Evolutionary conservation across 163 green algal species (phyloP).

Genomic region (Prototheca stagnorum): DNA sequence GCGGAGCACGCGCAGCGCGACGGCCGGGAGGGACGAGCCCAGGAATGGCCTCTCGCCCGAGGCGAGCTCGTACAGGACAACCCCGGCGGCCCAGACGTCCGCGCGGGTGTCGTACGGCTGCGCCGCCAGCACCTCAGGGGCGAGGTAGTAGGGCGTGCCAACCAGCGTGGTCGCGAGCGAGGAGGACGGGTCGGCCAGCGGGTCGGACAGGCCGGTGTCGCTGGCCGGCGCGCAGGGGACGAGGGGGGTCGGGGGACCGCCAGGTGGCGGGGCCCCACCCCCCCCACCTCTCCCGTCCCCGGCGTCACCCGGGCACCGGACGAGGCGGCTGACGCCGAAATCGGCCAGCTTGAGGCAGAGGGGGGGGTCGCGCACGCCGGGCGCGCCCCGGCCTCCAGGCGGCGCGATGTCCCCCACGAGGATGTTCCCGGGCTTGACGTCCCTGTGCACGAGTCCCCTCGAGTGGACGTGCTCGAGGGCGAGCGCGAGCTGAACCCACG

Average conservation of each 20-base stretch:
- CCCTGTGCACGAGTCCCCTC: constrained; percentile 48
- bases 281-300: too few species aligned
- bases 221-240: too few species aligned
- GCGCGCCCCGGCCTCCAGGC: too few species aligned
- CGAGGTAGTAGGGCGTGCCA: constrained; percentile 36
- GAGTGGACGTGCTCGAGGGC: constrained; percentile 24
- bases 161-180: constrained; percentile 23
- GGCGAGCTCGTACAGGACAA: constrained; percentile 39
- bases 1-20: constrained; percentile 15
- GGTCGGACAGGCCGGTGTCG: too few species aligned
- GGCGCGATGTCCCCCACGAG: too few species aligned
- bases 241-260: too few species aligned
- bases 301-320: too few species aligned
- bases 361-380: too few species aligned
- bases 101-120: constrained; percentile 37
- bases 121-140: constrained; percentile 30
- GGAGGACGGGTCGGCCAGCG: too few species aligned
- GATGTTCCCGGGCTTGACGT: constrained; percentile 61
- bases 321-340: constrained; percentile 26
- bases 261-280: too few species aligned
- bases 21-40: constrained; percentile 9
- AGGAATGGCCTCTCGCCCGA: constrained; percentile 10
- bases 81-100: constrained; percentile 52
- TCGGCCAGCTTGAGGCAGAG: constrained; percentile 41
- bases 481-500: constrained; percentile 43